Conservation (phyloP, 148 eudicot species). For the Fagopyrum tataricum region DNA sequence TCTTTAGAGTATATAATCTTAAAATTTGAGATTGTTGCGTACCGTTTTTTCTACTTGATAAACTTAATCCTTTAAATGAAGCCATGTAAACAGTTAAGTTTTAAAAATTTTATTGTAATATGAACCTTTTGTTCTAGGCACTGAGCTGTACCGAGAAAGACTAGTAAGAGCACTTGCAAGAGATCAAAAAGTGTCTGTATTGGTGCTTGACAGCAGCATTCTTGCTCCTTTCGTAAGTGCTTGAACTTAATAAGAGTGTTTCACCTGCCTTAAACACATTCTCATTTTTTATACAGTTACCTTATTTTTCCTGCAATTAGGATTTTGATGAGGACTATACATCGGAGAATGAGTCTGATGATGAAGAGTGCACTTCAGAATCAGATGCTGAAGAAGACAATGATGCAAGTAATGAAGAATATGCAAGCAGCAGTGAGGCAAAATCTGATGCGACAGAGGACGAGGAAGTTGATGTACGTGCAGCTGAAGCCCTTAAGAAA, state of each 20-base stretch:
- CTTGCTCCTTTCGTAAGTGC: constrained; percentile 86
- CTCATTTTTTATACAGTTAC: background rate
- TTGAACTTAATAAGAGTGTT: background rate
- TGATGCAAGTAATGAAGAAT: constrained; percentile 63
- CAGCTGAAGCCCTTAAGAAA: constrained; percentile 76
- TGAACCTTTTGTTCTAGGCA: constrained; percentile 35
- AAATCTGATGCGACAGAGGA: constrained; percentile 66
- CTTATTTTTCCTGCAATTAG: constrained; percentile 26
- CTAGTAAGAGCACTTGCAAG: constrained; percentile 85
- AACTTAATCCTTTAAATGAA: background rate
- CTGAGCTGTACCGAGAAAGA: constrained; percentile 95
- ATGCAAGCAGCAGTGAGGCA: constrained; percentile 60
- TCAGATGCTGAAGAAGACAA: constrained; percentile 81
- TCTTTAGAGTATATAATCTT: background rate
- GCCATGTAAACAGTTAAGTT: background rate
- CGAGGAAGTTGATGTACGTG: constrained; percentile 50
- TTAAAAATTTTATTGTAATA: background rate
- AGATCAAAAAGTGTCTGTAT: constrained; percentile 73
- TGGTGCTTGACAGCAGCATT: constrained; percentile 88
- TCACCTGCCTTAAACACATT: background rate
- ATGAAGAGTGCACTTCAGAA: constrained; percentile 66
- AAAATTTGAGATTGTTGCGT: background rate
- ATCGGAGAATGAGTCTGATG: constrained; percentile 77
- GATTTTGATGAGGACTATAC: constrained; percentile 68
- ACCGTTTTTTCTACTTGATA: background rate